phyloP scores from a whole-genome alignment of 305 asterid genomes.

The Solanum chacoense region DNA sequence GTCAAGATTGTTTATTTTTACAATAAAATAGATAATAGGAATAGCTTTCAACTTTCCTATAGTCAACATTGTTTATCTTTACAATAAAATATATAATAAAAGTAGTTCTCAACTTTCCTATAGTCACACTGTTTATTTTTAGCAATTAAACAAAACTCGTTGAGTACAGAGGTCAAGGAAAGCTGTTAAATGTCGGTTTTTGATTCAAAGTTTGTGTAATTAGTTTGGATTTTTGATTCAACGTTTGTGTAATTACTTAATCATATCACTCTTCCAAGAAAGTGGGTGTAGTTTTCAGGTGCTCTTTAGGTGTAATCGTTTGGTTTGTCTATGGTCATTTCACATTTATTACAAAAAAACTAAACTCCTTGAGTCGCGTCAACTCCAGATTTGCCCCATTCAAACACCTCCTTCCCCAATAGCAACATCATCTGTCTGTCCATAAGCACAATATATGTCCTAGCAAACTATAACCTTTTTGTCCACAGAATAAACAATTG shows the following conservation, averaged over 20 bases:
- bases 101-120: background rate
- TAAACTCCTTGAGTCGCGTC: background rate
- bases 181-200: background rate
- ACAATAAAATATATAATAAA: background rate
- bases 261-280: background rate
- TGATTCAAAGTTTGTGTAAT: background rate
- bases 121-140: background rate
- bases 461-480: background rate
- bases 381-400: background rate
- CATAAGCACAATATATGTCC: background rate
- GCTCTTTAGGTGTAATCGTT: background rate
- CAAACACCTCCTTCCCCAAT: background rate
- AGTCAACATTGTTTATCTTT: background rate
- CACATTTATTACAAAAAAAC: background rate
- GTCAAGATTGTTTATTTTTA: background rate
- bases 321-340: background rate
- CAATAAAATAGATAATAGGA: background rate
- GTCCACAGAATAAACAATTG: background rate
- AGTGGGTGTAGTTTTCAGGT: background rate
- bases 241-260: background rate
- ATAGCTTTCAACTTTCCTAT: background rate
- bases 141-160: background rate
- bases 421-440: background rate
- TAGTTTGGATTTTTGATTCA: background rate
- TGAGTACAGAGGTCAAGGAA: background rate